Evolutionary conservation across 2,329 filamentous ascomycete genomes (phyloP).

Genomic region (Periconia digitata): DNA sequence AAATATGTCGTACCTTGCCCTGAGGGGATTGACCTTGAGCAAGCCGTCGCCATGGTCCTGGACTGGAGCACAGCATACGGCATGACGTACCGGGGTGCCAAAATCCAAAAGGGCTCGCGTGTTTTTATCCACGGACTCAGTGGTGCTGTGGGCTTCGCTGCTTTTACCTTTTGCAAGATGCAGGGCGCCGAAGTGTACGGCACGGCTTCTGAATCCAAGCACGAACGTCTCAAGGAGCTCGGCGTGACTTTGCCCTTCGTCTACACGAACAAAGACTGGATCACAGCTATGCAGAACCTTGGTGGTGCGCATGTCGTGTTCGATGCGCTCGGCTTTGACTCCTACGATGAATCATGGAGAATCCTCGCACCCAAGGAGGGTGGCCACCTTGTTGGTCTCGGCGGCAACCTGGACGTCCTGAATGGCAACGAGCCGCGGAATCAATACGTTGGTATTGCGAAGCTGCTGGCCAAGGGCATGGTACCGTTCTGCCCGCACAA

Average conservation of each 20-base stretch:
- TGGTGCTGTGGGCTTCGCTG: conserved; percentile 52
- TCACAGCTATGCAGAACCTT: conserved; percentile 46
- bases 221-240: conserved; percentile 40
- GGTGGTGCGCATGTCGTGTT: conserved; percentile 54
- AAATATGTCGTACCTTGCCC: conserved; percentile 51
- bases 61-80: conserved; percentile 49
- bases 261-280: conserved; percentile 55
- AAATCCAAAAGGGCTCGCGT: conserved; percentile 47
- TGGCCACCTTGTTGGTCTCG: conserved; percentile 34
- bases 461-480: conserved; percentile 25
- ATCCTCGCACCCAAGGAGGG: conserved; percentile 45
- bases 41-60: conserved; percentile 46
- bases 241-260: conserved; percentile 48
- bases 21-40: conserved; percentile 43
- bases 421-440: conserved; percentile 22
- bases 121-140: conserved; percentile 57
- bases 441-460: conserved; percentile 18
- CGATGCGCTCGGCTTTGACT: conserved; percentile 55
- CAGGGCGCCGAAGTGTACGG: conserved; percentile 54
- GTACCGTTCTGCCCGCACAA: conserved; percentile 26
- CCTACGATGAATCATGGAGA: conserved; percentile 53
- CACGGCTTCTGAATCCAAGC: conserved; percentile 52
- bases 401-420: conserved; percentile 25
- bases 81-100: conserved; percentile 36
- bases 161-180: conserved; percentile 46